These are phyloP conservation scores for Blastosporella zonata DNA, from an alignment of 1,284 basidiomycete species.

Conservation along the genomic window DNA sequence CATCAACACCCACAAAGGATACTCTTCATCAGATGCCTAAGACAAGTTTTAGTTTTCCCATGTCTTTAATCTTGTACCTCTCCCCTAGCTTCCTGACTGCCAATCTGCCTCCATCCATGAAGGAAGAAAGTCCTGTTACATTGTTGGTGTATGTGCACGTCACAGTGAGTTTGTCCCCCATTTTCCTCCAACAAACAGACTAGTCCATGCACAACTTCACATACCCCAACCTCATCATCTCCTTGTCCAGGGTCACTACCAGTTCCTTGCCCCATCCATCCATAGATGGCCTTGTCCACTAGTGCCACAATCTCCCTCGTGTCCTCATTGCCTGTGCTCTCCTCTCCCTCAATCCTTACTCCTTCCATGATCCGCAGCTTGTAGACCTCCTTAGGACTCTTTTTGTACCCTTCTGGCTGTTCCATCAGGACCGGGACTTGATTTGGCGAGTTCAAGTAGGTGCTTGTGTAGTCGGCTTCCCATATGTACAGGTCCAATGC, in stretches of 20 bases:
- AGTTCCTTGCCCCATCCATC: conserved; percentile 28
- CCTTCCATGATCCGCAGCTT: too few species aligned
- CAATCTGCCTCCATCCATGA: conserved; percentile 3
- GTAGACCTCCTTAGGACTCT: too few species aligned
- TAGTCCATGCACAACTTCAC: conserved; percentile 16
- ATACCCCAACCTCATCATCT: conserved; percentile 17
- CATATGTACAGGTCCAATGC: conserved; percentile 19
- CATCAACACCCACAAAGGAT: too few species aligned
- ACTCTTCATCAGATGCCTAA: too few species aligned
- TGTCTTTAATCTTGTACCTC: conserved; percentile 14
- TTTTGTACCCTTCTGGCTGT: conserved; percentile 5
- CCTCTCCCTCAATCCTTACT: background rate
- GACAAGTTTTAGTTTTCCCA: conserved; percentile 17
- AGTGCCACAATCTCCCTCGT: too few species aligned
- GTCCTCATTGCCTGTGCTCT: conserved; percentile 11
- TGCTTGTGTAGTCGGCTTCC: conserved; percentile 27
- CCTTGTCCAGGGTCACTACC: conserved; percentile 19
- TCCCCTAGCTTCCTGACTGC: conserved; percentile 13
- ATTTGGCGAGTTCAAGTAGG: conserved; percentile 22
- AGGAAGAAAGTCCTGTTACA: conserved; percentile 13
- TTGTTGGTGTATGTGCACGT: conserved; percentile 23
- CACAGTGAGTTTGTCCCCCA: conserved; percentile 16
- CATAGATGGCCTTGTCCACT: conserved; percentile 25
- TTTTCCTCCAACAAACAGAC: conserved; percentile 13
- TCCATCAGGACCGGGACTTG: conserved; percentile 25